Percentiles rank a stretch among this genome's conserved stretches.
These are phyloP conservation scores for Phyllosticta capitalensis DNA, from an alignment of 2,329 filamentous ascomycete species.

Conservation along the genomic window DNA sequence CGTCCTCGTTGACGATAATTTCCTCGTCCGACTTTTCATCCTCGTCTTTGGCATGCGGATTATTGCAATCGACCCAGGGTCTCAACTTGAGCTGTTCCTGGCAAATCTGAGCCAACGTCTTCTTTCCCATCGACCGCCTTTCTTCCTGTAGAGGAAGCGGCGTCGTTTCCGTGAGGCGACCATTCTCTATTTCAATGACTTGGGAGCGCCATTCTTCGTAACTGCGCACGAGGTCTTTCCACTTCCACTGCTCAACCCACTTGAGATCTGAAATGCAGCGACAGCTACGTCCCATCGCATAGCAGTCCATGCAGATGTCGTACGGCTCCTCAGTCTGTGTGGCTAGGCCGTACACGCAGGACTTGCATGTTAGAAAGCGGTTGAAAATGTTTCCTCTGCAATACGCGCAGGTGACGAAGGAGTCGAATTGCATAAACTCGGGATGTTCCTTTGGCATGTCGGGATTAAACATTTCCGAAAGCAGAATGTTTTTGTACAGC, in stretches of 20 bases:
- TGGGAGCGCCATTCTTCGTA: slow-evolving; percentile 77
- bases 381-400: slow-evolving; percentile 97
- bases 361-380: slow-evolving; percentile 83
- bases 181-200: slow-evolving; percentile 64
- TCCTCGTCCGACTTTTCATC: slow-evolving; percentile 40
- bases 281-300: slow-evolving; percentile 92
- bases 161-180: slow-evolving; percentile 53
- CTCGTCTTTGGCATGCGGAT: slow-evolving; percentile 40
- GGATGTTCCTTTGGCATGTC: slow-evolving; percentile 55
- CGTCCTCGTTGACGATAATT: slow-evolving; percentile 55
- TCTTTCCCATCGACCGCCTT: slow-evolving; percentile 57
- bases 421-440: slow-evolving; percentile 74
- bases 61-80: slow-evolving; percentile 74
- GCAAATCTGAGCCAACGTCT: slow-evolving; percentile 83
- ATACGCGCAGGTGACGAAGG: slow-evolving; percentile 90
- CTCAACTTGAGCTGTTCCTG: slow-evolving; percentile 74
- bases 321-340: slow-evolving; percentile 75
- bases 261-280: slow-evolving; percentile 73
- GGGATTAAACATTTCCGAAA: slow-evolving; percentile 76
- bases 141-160: slow-evolving; percentile 64
- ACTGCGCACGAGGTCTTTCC: slow-evolving; percentile 64
- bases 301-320: slow-evolving; percentile 97
- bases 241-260: slow-evolving; percentile 91
- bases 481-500: slow-evolving; percentile 67
- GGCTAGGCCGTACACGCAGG: slow-evolving; percentile 60